Evolutionary conservation across 73 alveolate genomes (phyloP).

Genomic region (Blepharisma japonicum): DNA sequence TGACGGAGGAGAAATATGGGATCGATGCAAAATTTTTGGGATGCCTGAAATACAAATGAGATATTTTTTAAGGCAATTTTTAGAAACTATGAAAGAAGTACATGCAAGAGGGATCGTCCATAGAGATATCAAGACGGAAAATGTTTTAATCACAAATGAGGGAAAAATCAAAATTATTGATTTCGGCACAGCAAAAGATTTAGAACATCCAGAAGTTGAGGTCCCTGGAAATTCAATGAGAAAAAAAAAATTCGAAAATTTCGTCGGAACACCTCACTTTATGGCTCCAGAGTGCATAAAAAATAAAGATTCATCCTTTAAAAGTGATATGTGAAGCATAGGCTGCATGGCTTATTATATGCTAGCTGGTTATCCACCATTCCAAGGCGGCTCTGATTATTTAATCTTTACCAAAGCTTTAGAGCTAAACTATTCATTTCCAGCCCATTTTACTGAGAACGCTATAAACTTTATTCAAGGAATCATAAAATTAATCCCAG

Average conservation of each 20-base stretch:
- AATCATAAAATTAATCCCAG: background rate
- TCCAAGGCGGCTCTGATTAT: constrained; percentile 50
- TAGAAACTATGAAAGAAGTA: background rate
- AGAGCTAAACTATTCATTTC: constrained; percentile 35
- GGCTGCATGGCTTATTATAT: constrained; percentile 45
- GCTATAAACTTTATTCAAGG: constrained; percentile 10
- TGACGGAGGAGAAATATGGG: constrained; percentile 54
- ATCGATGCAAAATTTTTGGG: constrained; percentile 47
- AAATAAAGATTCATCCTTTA: constrained; percentile 43
- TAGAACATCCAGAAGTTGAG: constrained; percentile 41
- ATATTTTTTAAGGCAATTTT: constrained; percentile 3
- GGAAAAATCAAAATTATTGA: constrained; percentile 38
- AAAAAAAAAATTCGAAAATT: constrained; percentile 43
- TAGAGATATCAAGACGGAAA: constrained; percentile 64
- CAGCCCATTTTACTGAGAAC: background rate
- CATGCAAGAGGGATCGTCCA: constrained; percentile 40
- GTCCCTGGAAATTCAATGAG: constrained; percentile 52
- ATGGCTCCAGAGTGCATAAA: constrained; percentile 68
- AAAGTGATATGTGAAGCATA: constrained; percentile 47
- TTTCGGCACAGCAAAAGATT: constrained; percentile 59
- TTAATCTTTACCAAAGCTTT: constrained; percentile 40
- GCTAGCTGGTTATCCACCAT: constrained; percentile 44
- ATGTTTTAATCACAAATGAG: constrained; percentile 39
- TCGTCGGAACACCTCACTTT: constrained; percentile 62
- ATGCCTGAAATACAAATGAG: constrained; percentile 10